phyloP scores from a whole-genome alignment of 306 rosid genomes.

The Trifolium subterraneum region DNA sequence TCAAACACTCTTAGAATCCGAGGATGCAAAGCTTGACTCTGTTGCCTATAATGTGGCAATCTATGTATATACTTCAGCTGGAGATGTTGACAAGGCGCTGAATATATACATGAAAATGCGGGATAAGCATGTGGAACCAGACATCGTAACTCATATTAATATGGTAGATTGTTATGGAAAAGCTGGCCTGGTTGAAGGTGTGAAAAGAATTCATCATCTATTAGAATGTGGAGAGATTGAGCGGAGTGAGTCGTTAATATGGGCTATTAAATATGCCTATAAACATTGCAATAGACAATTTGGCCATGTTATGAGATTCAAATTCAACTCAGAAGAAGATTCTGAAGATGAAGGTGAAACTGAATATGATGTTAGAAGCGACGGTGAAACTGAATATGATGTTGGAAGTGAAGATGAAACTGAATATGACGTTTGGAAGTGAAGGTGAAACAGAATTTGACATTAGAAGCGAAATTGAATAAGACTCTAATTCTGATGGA shows the following conservation, averaged over 20 bases:
- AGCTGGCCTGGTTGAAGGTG: conserved; percentile 87
- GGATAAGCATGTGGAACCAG: conserved; percentile 68
- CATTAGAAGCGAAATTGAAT: conserved; percentile 39
- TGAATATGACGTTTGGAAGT: conserved; percentile 26
- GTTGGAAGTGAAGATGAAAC: conserved; percentile 17
- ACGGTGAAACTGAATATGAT: not conserved
- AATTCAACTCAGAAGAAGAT: conserved; percentile 38
- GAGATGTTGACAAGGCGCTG: conserved; percentile 68
- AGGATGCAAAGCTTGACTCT: conserved; percentile 56
- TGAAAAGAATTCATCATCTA: conserved; percentile 72
- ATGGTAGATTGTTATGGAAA: conserved; percentile 79
- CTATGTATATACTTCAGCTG: conserved; percentile 70
- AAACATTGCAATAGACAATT: conserved; percentile 60
- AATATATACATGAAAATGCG: conserved; percentile 81
- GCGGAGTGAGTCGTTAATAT: conserved; percentile 64
- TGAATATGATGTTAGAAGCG: conserved; percentile 19
- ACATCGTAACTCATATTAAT: conserved; percentile 69
- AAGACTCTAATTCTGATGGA: conserved; percentile 38
- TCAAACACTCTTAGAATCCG: conserved; percentile 58
- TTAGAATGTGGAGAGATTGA: conserved; percentile 67
- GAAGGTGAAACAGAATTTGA: conserved; percentile 29
- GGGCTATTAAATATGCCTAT: conserved; percentile 72
- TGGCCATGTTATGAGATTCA: conserved; percentile 63
- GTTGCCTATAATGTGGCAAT: conserved; percentile 72
- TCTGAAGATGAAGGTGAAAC: not conserved